Conservation (phyloP, 108 stramenopile species). For the Nannochloropsis oceanica region DNA sequence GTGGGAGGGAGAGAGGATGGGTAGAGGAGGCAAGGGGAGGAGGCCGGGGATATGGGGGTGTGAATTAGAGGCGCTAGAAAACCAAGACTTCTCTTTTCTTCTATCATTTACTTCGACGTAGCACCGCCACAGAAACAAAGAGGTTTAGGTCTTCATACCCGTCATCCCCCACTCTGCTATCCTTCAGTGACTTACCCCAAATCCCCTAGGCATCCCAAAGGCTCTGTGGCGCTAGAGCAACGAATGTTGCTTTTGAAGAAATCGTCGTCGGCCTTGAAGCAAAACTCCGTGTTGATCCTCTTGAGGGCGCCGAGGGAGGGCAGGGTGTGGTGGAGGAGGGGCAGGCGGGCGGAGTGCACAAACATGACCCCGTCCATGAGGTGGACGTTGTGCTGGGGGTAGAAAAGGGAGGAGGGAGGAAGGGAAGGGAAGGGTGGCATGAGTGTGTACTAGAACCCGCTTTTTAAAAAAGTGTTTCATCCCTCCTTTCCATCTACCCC, state of each 20-base stretch:
- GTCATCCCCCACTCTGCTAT: too few species aligned
- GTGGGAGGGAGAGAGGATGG: background rate
- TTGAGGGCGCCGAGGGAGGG: background rate
- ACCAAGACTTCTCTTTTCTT: too few species aligned
- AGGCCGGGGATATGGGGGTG: background rate
- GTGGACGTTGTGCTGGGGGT: background rate
- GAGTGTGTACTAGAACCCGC: too few species aligned
- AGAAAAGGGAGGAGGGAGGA: background rate
- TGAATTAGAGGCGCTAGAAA: too few species aligned
- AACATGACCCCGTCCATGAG: background rate
- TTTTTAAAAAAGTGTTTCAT: too few species aligned
- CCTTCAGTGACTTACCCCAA: background rate
- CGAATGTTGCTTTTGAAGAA: background rate
- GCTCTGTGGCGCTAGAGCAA: background rate
- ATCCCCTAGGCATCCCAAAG: background rate
- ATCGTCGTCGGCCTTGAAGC: background rate
- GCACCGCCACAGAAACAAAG: too few species aligned
- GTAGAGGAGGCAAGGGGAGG: background rate
- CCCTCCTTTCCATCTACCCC: too few species aligned
- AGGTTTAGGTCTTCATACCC: too few species aligned
- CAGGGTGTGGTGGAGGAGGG: background rate
- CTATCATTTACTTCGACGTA: too few species aligned
- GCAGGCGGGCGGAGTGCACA: background rate
- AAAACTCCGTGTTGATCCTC: background rate
- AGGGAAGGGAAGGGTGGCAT: too few species aligned